Evolutionary conservation across 2,329 filamentous ascomycete genomes (phyloP).

Genomic region (Alternaria brassicae): DNA sequence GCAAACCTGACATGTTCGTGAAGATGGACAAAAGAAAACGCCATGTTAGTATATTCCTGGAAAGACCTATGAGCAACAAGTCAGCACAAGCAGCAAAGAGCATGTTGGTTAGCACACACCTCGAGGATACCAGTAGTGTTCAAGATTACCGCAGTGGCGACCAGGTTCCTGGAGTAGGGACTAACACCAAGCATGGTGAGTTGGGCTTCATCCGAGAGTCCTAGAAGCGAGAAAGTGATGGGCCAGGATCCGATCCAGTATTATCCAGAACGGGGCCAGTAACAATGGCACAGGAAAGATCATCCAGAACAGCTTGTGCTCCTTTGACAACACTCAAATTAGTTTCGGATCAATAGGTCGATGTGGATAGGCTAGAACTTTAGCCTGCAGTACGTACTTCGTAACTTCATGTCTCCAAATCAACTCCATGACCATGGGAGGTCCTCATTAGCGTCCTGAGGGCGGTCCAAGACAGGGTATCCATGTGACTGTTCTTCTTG

Average conservation of each 20-base stretch:
- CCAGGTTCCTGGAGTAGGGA: not conserved
- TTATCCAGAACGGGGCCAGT: constrained; percentile 9
- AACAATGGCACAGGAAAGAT: constrained; percentile 21
- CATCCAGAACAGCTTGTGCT: constrained; percentile 22
- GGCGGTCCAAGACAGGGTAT: not conserved
- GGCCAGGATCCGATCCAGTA: constrained; percentile 9
- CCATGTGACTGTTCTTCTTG: not conserved
- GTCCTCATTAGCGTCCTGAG: constrained; percentile 8
- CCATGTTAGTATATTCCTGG: constrained; percentile 45
- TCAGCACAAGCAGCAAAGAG: constrained; percentile 19
- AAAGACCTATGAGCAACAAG: constrained; percentile 11
- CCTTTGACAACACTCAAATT: constrained; percentile 42
- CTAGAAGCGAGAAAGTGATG: not conserved
- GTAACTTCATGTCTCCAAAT: constrained; percentile 28
- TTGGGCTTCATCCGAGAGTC: not conserved
- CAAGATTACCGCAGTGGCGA: not conserved
- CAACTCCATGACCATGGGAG: constrained; percentile 13
- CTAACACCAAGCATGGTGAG: not conserved
- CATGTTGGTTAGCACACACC: constrained; percentile 24
- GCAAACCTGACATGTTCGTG: constrained; percentile 23
- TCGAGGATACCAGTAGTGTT: constrained; percentile 10
- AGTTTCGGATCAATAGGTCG: constrained; percentile 42
- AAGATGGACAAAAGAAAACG: constrained; percentile 42
- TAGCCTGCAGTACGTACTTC: constrained; percentile 48
- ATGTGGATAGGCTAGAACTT: constrained; percentile 31